These are phyloP conservation scores for Arthroderma sp. DNA, from an alignment of 2,329 filamentous ascomycete species.

Conservation along the genomic window DNA sequence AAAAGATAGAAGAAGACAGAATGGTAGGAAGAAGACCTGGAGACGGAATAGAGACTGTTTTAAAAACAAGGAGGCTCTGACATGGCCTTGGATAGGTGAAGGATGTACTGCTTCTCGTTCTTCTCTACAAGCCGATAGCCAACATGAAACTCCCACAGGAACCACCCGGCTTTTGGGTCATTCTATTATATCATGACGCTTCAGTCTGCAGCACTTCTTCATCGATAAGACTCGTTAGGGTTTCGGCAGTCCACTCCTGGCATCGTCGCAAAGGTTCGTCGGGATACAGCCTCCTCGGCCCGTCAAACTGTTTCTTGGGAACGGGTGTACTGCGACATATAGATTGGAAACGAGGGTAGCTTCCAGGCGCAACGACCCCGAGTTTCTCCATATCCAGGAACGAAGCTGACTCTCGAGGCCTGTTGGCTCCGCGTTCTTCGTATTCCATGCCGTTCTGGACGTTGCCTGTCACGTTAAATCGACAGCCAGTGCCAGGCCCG, in stretches of 20 bases:
- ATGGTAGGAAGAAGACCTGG: too few species aligned
- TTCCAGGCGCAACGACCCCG: constrained; percentile 7
- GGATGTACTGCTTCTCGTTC: too few species aligned
- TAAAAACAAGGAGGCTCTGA: too few species aligned
- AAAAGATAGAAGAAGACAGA: too few species aligned
- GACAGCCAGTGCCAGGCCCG: constrained; percentile 13
- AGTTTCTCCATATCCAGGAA: constrained; percentile 6
- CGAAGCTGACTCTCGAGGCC: constrained; percentile 5
- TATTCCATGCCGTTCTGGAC: constrained; percentile 23
- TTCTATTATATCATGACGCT: too few species aligned
- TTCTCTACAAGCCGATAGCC: too few species aligned
- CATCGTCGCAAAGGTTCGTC: constrained; percentile 19
- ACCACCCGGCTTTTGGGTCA: too few species aligned
- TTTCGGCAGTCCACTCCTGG: constrained; percentile 24
- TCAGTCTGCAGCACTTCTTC: constrained; percentile 4
- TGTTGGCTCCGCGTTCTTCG: constrained; percentile 8
- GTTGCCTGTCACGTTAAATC: constrained; percentile 23
- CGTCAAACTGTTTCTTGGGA: constrained; percentile 24
- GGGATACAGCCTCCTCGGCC: constrained; percentile 19
- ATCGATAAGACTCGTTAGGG: constrained; percentile 12
- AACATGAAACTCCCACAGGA: too few species aligned
- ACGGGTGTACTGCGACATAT: constrained; percentile 13
- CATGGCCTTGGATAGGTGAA: too few species aligned
- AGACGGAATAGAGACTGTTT: too few species aligned
- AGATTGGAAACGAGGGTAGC: constrained; percentile 10